Evolutionary conservation across 1,139 yeast species (phyloP).

Genomic region (Yamadazyma siamensis): DNA sequence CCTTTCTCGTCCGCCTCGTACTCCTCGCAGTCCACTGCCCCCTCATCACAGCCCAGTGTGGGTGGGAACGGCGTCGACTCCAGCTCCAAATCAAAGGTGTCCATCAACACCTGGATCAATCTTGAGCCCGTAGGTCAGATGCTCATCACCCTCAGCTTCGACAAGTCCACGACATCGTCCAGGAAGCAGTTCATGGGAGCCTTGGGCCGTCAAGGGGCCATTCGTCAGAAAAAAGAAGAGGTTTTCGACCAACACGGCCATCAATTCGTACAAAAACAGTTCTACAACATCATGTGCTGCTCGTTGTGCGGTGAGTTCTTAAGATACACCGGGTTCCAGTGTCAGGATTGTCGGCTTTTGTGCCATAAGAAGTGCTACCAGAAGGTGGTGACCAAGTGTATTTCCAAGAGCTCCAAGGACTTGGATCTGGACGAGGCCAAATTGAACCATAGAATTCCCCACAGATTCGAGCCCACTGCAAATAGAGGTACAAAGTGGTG

Average conservation of each 20-base stretch:
- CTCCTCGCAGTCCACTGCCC: not conserved
- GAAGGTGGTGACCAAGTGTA: slow-evolving; percentile 93
- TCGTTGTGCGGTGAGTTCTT: slow-evolving; percentile 95
- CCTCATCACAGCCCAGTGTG: not conserved
- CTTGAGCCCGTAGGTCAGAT: slow-evolving; percentile 95
- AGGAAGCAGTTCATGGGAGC: slow-evolving; percentile 62
- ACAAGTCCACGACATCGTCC: slow-evolving; percentile 55
- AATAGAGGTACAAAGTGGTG: slow-evolving; percentile 99
- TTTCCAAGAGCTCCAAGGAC: slow-evolving; percentile 85
- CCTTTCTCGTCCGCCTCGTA: not conserved
- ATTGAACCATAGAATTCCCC: slow-evolving; percentile 94
- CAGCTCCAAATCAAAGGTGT: slow-evolving; percentile 15
- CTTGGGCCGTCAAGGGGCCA: slow-evolving; percentile 97
- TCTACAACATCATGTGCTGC: slow-evolving; percentile 94
- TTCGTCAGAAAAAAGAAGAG: slow-evolving; percentile 91
- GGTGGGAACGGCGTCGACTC: too few relatives aligned
- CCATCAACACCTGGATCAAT: slow-evolving; percentile 81
- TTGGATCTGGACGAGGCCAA: slow-evolving; percentile 78
- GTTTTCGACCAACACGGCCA: slow-evolving; percentile 96
- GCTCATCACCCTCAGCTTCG: slow-evolving; percentile 71
- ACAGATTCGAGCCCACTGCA: slow-evolving; percentile 84
- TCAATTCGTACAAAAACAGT: slow-evolving; percentile 92
- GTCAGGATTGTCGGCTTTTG: slow-evolving; percentile 91
- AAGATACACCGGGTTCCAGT: slow-evolving; percentile 91
- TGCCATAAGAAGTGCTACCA: slow-evolving; percentile 95